Evolutionary conservation across 169 alveolate genomes (phyloP), one percentile per base, ranked within the genome.

Genomic region (Plasmodium cynomolgi): DNA sequence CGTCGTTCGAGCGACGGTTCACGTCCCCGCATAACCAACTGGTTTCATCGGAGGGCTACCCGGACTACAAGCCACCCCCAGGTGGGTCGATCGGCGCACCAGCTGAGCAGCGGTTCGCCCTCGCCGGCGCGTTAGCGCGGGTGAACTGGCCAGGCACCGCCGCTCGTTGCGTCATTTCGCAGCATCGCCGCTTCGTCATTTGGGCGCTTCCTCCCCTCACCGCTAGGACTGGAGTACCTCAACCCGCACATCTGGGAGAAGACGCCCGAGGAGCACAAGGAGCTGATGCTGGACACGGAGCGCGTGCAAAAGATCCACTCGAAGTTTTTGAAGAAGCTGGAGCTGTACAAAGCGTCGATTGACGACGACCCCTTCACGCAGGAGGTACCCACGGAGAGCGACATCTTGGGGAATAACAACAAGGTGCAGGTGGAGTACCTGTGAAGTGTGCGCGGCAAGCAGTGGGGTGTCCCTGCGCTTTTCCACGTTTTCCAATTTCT

Each of bases 281-380:
- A 84, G 54, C 83, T 94, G 20, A 58, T 94, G 81, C 85, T 84
- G 44, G 86, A 90, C 34, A 91, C 95, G 26, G 96, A 94, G 8
- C 77, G 73, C 11, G 95, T 81, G 2, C 95, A 94, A 37, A 73
- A 82, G 26, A 41, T 94, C 20, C 95, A 94, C 72, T 84, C 90
- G 33, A 75, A 91, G 11, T 94, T 84, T 84, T 47, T 94, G 50
- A 58, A 80, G 73, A 90, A 91, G 54, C 83, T 94, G 13, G 95
- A 91, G 56, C 29, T 91, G 20, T 93, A 93, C 31, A 93, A 94
- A 41, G 96, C 88, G 9, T 68, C 93, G 2, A 81, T 91, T 33
- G 84, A 84, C 54, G 96, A 94, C 15, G 96, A 94, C 74, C 96
- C 96, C n/a, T 91, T 94, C 82, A 47, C 92, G 34, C 95, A 88